These are phyloP conservation scores for Phytophthora tentaculata DNA, from an alignment of 352 stramenopile genomes.

Conservation along the genomic window DNA sequence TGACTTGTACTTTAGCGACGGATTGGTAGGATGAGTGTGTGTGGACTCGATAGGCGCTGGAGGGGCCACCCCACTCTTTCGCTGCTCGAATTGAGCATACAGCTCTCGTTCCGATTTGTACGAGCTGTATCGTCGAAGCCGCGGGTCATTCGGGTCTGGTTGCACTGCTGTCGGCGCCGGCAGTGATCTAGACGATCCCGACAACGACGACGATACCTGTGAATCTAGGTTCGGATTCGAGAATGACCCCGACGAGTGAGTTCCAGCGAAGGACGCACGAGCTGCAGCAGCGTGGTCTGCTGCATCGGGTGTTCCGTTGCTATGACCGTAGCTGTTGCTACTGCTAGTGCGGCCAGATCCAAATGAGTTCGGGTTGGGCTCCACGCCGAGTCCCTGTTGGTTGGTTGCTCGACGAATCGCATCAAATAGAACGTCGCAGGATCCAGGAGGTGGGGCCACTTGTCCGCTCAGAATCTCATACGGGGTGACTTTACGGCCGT, in stretches of 20 bases:
- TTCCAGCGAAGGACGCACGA: constrained; percentile 27
- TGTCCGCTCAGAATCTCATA: constrained; percentile 84
- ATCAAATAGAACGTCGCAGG: constrained; percentile 76
- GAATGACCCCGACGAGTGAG: constrained; percentile 29
- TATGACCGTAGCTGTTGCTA: constrained; percentile 30
- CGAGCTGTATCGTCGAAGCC: constrained; percentile 65
- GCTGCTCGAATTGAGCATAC: constrained; percentile 78
- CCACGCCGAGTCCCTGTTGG: constrained; percentile 28
- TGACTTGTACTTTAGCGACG: constrained; percentile 62
- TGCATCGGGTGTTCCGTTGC: constrained; percentile 30
- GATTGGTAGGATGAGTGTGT: constrained; percentile 57
- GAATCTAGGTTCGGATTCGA: constrained; percentile 18
- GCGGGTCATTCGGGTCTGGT: constrained; percentile 63
- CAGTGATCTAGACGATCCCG: constrained; percentile 26
- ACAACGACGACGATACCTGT: constrained; percentile 31
- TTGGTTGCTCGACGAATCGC: constrained; percentile 60
- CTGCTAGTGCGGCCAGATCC: constrained; percentile 31
- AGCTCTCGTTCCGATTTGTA: constrained; percentile 87
- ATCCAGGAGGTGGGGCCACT: constrained; percentile 61
- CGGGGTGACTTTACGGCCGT: constrained; percentile 81
- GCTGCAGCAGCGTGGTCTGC: constrained; percentile 38
- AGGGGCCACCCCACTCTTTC: constrained; percentile 35
- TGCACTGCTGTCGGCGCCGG: constrained; percentile 37
- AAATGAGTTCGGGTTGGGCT: constrained; percentile 28
- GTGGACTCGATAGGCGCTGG: constrained; percentile 42